A percentile compares a stretch with the other conserved stretches of the same genome.
Conservation (phyloP, 805 yeast species). For the Wickerhamomyces strasburgensis region DNA sequence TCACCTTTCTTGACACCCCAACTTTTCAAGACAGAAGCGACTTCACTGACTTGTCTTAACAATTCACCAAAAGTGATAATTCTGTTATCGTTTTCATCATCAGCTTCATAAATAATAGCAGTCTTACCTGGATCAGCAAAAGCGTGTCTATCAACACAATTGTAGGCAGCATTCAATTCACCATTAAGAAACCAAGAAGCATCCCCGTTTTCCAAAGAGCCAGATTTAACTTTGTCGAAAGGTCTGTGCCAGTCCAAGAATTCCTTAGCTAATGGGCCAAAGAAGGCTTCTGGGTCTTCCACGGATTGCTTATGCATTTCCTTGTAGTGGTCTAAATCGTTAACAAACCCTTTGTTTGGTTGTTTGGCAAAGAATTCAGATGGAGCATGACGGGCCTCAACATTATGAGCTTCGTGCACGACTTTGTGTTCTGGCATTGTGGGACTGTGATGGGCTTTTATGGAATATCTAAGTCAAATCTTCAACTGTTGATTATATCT, state of each 20-base stretch:
- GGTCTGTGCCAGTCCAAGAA: constrained; percentile 76
- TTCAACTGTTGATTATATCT: no score
- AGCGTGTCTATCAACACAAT: constrained; percentile 96
- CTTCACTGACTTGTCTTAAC: constrained; percentile 74
- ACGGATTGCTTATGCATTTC: constrained; percentile 69
- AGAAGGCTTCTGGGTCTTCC: constrained; percentile 73
- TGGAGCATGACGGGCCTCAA: constrained; percentile 29
- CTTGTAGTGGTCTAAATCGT: constrained; percentile 57
- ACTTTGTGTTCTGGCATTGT: constrained; percentile 26
- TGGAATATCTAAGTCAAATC: neutral
- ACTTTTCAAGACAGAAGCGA: constrained; percentile 75
- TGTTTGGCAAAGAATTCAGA: constrained; percentile 37
- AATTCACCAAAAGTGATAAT: constrained; percentile 82
- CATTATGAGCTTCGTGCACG: constrained; percentile 37
- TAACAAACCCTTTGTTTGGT: constrained; percentile 28
- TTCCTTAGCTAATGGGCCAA: constrained; percentile 70
- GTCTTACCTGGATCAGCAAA: constrained; percentile 77
- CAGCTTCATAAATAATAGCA: constrained; percentile 90
- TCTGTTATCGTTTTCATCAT: constrained; percentile 71
- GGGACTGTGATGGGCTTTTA: neutral
- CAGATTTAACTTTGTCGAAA: constrained; percentile 53
- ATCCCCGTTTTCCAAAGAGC: constrained; percentile 70
- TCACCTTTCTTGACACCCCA: constrained; percentile 94
- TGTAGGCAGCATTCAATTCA: constrained; percentile 86
- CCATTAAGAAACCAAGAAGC: constrained; percentile 94